These are phyloP conservation scores for Cubamyces sp. DNA, from an alignment of 768 basidiomycete species.

Conservation along the genomic window DNA sequence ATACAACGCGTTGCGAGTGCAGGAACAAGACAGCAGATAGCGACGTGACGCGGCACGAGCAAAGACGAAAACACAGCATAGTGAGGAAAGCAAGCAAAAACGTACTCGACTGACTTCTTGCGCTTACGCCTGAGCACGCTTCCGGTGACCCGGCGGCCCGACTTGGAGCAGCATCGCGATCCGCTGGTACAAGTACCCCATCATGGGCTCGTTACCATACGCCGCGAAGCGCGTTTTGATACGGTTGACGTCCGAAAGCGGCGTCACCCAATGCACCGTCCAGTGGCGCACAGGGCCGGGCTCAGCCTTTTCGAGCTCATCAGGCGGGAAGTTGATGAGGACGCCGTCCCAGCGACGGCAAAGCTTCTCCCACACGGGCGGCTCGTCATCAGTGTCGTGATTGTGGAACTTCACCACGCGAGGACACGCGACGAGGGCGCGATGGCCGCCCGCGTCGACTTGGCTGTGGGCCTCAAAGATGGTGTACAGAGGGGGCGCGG, in stretches of 20 bases:
- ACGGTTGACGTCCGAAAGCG: conserved; percentile 7
- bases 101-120: neutral
- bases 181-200: conserved; percentile 20
- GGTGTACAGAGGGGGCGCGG: conserved; percentile 7
- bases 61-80: too few species aligned
- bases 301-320: neutral
- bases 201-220: conserved; percentile 23
- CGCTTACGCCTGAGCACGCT: neutral
- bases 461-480: conserved; percentile 17
- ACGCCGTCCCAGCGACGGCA: conserved; percentile 16
- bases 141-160: conserved; percentile 1
- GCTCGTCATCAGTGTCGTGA: conserved; percentile 34
- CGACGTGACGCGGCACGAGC: too few species aligned
- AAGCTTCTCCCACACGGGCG: conserved; percentile 16
- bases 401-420: conserved; percentile 33
- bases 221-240: conserved; percentile 19
- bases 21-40: too few species aligned
- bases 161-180: conserved; percentile 18
- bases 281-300: neutral
- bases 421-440: conserved; percentile 38
- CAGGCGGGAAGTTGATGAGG: conserved; percentile 16
- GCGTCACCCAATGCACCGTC: conserved; percentile 18
- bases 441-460: conserved; percentile 23
- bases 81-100: too few species aligned
- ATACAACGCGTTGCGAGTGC: too few species aligned